phyloP scores from a whole-genome alignment of 306 rosid species.

The Astragalus glycyphyllos region DNA sequence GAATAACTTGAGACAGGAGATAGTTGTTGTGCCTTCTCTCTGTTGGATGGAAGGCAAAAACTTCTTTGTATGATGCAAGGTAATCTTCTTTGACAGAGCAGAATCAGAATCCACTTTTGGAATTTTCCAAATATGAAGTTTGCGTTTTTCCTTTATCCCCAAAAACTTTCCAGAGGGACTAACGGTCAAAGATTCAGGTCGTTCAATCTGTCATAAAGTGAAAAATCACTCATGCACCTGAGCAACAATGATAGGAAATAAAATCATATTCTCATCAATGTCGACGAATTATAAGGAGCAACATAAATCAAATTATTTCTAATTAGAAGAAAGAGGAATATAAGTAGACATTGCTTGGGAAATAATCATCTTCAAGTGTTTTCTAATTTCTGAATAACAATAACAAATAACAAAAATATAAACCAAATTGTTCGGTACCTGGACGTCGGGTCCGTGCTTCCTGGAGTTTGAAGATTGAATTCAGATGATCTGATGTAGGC shows the following conservation, averaged over 20 bases:
- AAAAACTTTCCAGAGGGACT: constrained; percentile 75
- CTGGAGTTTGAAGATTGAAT: no score
- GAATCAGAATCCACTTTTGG: constrained; percentile 57
- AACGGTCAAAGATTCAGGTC: constrained; percentile 61
- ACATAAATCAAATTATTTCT: constrained; percentile 5
- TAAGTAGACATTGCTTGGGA: no score
- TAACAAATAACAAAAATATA: constrained; percentile 2
- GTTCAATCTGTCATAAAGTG: constrained; percentile 65
- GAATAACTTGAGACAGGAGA: no score
- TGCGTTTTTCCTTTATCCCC: constrained; percentile 73
- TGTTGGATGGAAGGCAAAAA: constrained; percentile 82
- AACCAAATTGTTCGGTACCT: no score
- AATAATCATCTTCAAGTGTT: constrained; percentile 18
- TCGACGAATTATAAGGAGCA: constrained; percentile 17
- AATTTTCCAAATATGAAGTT: constrained; percentile 75
- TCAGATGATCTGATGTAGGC: no score
- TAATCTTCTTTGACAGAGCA: constrained; percentile 57
- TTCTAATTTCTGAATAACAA: not conserved
- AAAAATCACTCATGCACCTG: constrained; percentile 38
- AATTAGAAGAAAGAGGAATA: no score
- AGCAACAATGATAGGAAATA: constrained; percentile 26
- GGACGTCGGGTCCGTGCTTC: no score
- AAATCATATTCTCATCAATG: constrained; percentile 6
- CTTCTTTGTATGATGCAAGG: constrained; percentile 80
- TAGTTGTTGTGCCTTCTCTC: no score